Percentiles rank a stretch among this genome's conserved stretches.
These are phyloP conservation scores for Rhodamnia argentea DNA, from an alignment of 345 rosid genomes.

Conservation along the genomic window DNA sequence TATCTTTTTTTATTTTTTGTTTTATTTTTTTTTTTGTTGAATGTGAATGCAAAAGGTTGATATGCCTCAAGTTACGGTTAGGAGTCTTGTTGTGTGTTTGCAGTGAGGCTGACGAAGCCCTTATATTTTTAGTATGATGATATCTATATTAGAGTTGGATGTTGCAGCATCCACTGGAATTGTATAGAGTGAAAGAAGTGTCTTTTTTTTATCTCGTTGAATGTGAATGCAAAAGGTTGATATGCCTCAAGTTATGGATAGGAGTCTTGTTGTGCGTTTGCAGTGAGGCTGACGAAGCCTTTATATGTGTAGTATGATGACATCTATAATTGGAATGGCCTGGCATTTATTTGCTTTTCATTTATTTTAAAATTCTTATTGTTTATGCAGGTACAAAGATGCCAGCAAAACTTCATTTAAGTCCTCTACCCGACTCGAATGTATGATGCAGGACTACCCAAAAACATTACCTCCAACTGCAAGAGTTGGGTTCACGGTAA, in stretches of 20 bases:
- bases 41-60: not conserved
- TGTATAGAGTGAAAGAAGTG: not conserved
- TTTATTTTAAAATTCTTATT: not conserved
- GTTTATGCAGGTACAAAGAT: constrained; percentile 70
- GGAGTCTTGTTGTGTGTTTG: not conserved
- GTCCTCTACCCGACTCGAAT: constrained; percentile 90
- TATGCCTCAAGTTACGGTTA: not conserved
- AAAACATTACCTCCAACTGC: constrained; percentile 85
- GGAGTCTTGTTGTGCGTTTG: not conserved
- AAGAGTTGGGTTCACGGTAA: constrained; percentile 91
- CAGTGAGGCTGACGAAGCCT: not conserved
- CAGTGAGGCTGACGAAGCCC: not conserved
- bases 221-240: not conserved
- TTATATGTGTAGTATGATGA: not conserved
- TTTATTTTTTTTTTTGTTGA: too few relatives aligned
- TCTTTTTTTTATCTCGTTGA: not conserved
- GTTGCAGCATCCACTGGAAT: not conserved
- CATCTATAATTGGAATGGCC: not conserved
- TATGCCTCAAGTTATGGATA: not conserved
- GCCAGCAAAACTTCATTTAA: constrained; percentile 76
- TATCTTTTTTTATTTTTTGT: not conserved
- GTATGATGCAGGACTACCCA: constrained; percentile 99
- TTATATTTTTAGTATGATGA: not conserved
- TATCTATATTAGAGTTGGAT: not conserved
- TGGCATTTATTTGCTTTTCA: not conserved